Conservation (phyloP, 495 filamentous ascomycete species). For the Aspergillus carlsbadensis region DNA sequence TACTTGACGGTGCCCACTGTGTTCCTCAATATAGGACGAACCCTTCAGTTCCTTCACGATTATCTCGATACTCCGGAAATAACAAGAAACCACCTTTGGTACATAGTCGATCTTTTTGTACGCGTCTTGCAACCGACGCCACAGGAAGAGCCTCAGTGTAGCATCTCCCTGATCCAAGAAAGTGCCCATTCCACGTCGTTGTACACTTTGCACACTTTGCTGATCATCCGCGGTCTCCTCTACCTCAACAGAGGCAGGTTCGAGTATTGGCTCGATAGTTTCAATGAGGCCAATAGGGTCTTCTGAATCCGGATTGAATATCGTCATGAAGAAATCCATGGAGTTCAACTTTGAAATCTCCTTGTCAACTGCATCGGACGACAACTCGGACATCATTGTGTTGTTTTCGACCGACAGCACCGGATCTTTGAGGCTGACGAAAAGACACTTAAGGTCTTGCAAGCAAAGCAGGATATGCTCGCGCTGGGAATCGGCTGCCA, state of each 20-base stretch:
- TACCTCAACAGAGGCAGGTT: constrained; percentile 59
- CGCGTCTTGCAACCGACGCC: constrained; percentile 82
- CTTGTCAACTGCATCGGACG: constrained; percentile 72
- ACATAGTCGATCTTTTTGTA: constrained; percentile 80
- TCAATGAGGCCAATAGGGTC: constrained; percentile 84
- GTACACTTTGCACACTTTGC: constrained; percentile 28
- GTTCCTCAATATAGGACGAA: constrained; percentile 57
- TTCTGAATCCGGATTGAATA: constrained; percentile 66
- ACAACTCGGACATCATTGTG: constrained; percentile 84
- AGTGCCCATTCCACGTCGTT: constrained; percentile 70
- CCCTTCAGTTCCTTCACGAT: constrained; percentile 71
- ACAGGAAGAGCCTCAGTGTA: constrained; percentile 78
- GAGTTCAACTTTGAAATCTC: constrained; percentile 91
- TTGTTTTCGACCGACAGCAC: constrained; percentile 79
- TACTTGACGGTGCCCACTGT: constrained; percentile 60
- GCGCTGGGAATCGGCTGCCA: constrained; percentile 63
- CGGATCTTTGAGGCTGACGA: constrained; percentile 38
- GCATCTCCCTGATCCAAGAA: constrained; percentile 80
- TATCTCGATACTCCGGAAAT: constrained; percentile 78
- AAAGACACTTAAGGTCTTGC: constrained; percentile 60
- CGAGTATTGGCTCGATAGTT: constrained; percentile 87
- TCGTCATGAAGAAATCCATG: constrained; percentile 89
- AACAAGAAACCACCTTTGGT: constrained; percentile 83
- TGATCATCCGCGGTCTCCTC: constrained; percentile 19
- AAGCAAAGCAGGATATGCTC: constrained; percentile 82